Percentiles rank a stretch among this genome's conserved stretches.
Conservation (phyloP, 225 moss, liverwort and hornwort species). For the Pseudisothecium myosuroides region DNA sequence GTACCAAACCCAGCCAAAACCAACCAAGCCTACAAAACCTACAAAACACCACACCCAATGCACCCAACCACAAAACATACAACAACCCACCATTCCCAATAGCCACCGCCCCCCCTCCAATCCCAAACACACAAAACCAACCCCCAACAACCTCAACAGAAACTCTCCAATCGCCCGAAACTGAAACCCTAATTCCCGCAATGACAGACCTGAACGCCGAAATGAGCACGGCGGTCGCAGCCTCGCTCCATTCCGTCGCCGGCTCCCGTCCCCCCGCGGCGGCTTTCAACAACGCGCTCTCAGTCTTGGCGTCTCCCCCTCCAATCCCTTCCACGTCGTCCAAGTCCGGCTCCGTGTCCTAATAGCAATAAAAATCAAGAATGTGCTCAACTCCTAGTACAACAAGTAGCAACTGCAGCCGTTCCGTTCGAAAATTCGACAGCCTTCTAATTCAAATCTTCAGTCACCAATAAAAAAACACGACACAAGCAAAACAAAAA, state of each 20-base stretch:
- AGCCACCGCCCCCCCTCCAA: no score
- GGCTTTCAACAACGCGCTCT: conserved; percentile 15
- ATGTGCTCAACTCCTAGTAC: not conserved
- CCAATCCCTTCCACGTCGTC: conserved; percentile 36
- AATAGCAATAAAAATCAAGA: not conserved
- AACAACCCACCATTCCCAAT: not conserved
- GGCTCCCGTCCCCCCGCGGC: conserved; percentile 35
- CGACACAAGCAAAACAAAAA: not conserved
- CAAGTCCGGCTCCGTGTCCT: conserved; percentile 34
- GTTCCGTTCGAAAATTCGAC: not conserved
- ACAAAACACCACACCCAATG: not conserved
- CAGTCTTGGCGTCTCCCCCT: conserved; percentile 14
- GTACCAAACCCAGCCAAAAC: no score
- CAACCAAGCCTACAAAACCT: not conserved
- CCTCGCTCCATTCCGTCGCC: conserved; percentile 59
- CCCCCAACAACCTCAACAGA: no score
- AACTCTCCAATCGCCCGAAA: not conserved
- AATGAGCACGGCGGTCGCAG: conserved; percentile 33
- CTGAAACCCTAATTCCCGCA: not conserved
- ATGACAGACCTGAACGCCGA: conserved; percentile 36
- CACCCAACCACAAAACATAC: not conserved
- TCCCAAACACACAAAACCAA: not conserved
- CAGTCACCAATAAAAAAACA: not conserved
- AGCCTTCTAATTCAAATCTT: not conserved
- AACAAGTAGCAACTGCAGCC: not conserved